Conservation (phyloP, 805 yeast genomes). For the Kluyveromyces wickerhamii region DNA sequence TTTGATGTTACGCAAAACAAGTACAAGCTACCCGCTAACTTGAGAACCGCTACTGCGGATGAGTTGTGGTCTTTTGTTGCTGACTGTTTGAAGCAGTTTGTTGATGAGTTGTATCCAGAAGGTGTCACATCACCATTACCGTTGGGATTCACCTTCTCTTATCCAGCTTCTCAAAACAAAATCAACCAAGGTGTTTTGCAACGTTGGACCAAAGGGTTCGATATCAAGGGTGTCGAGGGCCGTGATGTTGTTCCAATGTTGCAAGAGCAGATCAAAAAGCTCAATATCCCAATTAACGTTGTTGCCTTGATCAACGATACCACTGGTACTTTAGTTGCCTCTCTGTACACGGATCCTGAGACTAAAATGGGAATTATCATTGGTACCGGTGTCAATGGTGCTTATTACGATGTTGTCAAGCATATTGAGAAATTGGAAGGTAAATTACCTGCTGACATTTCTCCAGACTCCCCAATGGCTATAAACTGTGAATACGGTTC, state of each 20-base stretch:
- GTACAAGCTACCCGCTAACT: slow-evolving; percentile 64
- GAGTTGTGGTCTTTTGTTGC: slow-evolving; percentile 86
- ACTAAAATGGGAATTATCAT: slow-evolving; percentile 93
- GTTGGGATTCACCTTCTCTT: slow-evolving; percentile 91
- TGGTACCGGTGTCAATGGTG: slow-evolving; percentile 98
- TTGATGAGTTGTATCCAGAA: slow-evolving; percentile 58
- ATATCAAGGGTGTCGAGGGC: slow-evolving; percentile 88
- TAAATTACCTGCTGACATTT: slow-evolving; percentile 53
- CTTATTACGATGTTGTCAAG: slow-evolving; percentile 71
- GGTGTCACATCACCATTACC: slow-evolving; percentile 59
- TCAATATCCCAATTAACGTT: slow-evolving; percentile 69
- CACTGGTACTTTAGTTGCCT: slow-evolving; percentile 94
- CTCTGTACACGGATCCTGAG: slow-evolving; percentile 81
- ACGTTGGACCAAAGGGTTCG: slow-evolving; percentile 98
- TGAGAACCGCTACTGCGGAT: slow-evolving; percentile 73
- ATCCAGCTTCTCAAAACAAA: slow-evolving; percentile 77
- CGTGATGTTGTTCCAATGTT: slow-evolving; percentile 89
- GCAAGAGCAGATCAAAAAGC: slow-evolving; percentile 60
- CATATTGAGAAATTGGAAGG: slow-evolving; percentile 80
- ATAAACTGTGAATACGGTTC: slow-evolving; percentile 98
- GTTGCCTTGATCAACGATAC: slow-evolving; percentile 95
- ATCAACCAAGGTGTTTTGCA: slow-evolving; percentile 83
- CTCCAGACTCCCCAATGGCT: slow-evolving; percentile 70
- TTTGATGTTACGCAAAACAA: slow-evolving; percentile 85
- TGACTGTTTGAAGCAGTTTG: slow-evolving; percentile 62